Conservation (phyloP, 1,284 basidiomycete species). For the Fistulina hepatica region DNA sequence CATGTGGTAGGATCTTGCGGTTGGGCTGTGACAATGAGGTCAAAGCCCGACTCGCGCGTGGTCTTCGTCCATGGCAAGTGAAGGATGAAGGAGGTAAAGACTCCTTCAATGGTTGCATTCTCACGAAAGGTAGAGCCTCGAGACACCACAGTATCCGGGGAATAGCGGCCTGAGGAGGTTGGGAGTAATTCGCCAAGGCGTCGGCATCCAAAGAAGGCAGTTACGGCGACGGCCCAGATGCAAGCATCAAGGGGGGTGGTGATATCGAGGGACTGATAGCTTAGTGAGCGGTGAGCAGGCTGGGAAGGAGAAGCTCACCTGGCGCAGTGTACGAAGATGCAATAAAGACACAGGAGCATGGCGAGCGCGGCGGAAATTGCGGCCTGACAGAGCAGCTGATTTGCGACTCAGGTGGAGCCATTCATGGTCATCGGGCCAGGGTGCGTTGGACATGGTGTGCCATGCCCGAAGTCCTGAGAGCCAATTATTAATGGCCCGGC, state of each 20-base stretch:
- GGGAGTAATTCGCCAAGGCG: conserved; percentile 19
- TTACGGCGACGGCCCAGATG: conserved; percentile 16
- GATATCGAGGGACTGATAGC: conserved; percentile 16
- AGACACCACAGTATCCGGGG: conserved; percentile 14
- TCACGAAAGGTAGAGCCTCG: conserved; percentile 1
- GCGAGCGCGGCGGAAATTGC: conserved; percentile 15
- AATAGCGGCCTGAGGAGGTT: conserved; percentile 9
- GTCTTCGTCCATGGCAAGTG: conserved; percentile 25
- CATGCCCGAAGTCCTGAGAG: conserved; percentile 11
- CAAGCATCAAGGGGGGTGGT: conserved; percentile 17
- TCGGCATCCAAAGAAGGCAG: conserved; percentile 15
- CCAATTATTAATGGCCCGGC: conserved; percentile 6
- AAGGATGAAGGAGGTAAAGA: conserved; percentile 5
- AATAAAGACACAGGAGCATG: conserved; percentile 21
- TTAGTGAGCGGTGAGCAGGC: no score
- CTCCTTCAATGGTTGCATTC: no score
- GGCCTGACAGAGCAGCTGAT: conserved; percentile 14
- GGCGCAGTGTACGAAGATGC: conserved; percentile 19
- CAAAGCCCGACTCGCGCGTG: conserved; percentile 17
- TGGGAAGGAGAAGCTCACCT: no score
- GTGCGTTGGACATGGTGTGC: conserved; percentile 11
- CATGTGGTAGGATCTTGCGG: conserved; percentile 14
- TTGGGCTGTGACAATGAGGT: conserved; percentile 15
- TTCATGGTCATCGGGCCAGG: conserved; percentile 16
- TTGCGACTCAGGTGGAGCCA: no score